These are phyloP conservation scores for Thalassiosira exigua DNA, from an alignment of 352 stramenopile species.

Conservation along the genomic window DNA sequence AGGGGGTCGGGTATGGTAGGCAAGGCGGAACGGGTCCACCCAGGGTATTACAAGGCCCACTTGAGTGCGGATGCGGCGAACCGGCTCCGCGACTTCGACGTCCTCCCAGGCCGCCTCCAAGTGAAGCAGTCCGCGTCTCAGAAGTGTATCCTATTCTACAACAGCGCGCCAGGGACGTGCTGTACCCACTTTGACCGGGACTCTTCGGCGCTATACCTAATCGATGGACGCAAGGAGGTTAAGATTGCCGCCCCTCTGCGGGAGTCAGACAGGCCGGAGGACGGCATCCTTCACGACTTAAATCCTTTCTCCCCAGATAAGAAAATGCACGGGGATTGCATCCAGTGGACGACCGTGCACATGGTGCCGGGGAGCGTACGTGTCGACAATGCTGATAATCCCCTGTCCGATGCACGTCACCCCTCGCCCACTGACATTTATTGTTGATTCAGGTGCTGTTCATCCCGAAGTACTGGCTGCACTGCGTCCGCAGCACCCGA, in stretches of 20 bases:
- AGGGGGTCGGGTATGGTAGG: too few species aligned
- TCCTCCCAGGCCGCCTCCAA: conserved; percentile 1
- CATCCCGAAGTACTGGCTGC: conserved; percentile 1
- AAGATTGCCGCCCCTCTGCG: not conserved
- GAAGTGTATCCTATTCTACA: not conserved
- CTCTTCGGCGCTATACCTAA: not conserved
- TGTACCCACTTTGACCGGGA: not conserved
- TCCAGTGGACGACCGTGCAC: not conserved
- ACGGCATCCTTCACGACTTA: not conserved
- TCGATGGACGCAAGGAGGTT: not conserved
- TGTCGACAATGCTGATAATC: not conserved
- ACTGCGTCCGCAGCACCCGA: not conserved
- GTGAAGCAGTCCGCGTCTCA: not conserved
- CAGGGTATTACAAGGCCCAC: too few species aligned
- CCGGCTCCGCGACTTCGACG: not conserved
- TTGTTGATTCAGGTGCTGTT: not conserved
- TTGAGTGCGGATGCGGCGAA: too few species aligned
- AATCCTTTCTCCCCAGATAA: not conserved
- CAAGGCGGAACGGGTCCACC: too few species aligned
- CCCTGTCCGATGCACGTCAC: not conserved
- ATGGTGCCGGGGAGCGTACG: not conserved
- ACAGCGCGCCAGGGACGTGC: not conserved
- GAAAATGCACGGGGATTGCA: not conserved
- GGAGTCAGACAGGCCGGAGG: not conserved
- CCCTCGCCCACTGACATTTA: not conserved